Evolutionary conservation across 129 eudicot genomes (phyloP).

Genomic region (Artemisia argyi): DNA sequence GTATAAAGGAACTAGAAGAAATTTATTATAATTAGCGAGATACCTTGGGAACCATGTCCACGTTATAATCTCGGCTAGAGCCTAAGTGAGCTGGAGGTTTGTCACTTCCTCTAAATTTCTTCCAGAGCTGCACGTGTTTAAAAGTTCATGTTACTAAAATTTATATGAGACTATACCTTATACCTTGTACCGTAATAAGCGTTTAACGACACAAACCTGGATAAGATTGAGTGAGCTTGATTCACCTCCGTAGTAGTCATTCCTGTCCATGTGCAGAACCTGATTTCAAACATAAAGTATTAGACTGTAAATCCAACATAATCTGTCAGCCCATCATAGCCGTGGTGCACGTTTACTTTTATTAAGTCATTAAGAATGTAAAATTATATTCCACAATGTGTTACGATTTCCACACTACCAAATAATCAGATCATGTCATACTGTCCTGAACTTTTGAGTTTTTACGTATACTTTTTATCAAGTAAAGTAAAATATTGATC

Average conservation of each 20-base stretch:
- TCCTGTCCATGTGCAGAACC: constrained; percentile 98
- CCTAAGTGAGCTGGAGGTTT: constrained; percentile 94
- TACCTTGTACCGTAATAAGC: not conserved
- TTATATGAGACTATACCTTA: not conserved
- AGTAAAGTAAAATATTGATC: too few species aligned
- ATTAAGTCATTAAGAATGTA: constrained; percentile 1
- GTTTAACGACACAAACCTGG: constrained; percentile 53
- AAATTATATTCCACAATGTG: not conserved
- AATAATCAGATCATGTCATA: too few species aligned
- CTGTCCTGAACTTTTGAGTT: too few species aligned
- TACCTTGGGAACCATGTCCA: constrained; percentile 98
- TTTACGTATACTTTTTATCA: too few species aligned
- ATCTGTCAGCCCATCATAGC: too few species aligned
- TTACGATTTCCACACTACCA: too few species aligned
- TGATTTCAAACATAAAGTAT: constrained; percentile 26
- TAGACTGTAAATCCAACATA: constrained; percentile 10
- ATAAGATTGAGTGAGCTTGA: constrained; percentile 92
- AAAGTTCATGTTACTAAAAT: constrained; percentile 18
- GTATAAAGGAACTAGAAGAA: not conserved
- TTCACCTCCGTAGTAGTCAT: constrained; percentile 98
- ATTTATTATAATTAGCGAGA: not conserved
- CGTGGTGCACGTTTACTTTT: not conserved
- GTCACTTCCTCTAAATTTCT: constrained; percentile 89
- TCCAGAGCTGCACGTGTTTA: constrained; percentile 66
- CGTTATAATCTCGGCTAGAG: constrained; percentile 93